phyloP scores from a whole-genome alignment of 176 grass and related monocot species.

The Lolium multiflorum region DNA sequence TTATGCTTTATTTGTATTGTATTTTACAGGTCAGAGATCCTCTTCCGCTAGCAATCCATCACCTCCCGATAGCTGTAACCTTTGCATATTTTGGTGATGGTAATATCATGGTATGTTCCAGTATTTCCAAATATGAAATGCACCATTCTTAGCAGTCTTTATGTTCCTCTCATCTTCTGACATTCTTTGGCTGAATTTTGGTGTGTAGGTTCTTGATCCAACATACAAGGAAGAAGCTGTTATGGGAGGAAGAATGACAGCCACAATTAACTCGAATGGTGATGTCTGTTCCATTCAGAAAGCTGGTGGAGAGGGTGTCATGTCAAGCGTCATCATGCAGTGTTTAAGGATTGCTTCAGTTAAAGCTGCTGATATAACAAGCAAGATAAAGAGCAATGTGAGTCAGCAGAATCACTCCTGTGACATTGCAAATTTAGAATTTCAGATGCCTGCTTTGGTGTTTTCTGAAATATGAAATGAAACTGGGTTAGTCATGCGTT shows the following conservation, averaged over 20 bases:
- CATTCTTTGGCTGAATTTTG: constrained; percentile 30
- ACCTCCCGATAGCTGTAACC: constrained; percentile 93
- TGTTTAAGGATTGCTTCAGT: constrained; percentile 86
- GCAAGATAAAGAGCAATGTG: constrained; percentile 84
- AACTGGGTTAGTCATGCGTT: neutral
- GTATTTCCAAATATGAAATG: constrained; percentile 16
- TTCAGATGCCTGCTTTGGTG: constrained; percentile 5
- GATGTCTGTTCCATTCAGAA: constrained; percentile 96
- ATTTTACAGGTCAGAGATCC: constrained; percentile 90
- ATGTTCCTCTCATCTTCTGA: neutral
- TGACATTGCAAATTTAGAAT: constrained; percentile 16
- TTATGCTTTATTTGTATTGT: constrained; percentile 27
- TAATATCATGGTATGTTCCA: constrained; percentile 75
- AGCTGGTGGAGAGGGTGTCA: constrained; percentile 82
- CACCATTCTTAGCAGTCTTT: neutral
- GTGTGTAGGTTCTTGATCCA: constrained; percentile 85
- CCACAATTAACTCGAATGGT: constrained; percentile 87
- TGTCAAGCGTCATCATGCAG: constrained; percentile 86
- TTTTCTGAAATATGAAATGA: constrained; percentile 6
- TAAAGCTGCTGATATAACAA: constrained; percentile 91
- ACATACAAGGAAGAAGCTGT: constrained; percentile 95
- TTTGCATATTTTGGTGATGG: constrained; percentile 92
- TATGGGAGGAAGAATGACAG: constrained; percentile 92
- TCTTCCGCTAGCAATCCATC: constrained; percentile 83
- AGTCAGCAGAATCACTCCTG: constrained; percentile 37